Percentiles rank a stretch among this genome's conserved stretches.
Conservation (phyloP, 116 monocot species). For the Iris pallida region DNA sequence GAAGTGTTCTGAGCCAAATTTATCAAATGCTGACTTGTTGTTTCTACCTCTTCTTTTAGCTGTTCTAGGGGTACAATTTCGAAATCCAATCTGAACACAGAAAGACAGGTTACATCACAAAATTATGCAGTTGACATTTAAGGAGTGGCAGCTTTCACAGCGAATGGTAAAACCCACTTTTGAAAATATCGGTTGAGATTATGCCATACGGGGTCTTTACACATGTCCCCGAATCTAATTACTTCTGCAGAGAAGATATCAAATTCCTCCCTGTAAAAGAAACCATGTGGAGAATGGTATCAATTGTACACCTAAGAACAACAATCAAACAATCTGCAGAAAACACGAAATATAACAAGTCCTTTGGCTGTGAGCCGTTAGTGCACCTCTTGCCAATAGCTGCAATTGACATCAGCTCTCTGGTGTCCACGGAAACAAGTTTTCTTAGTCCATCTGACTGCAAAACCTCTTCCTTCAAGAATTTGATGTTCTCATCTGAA, state of each 20-base stretch:
- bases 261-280: conserved; percentile 45
- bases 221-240: conserved; percentile 60
- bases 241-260: conserved; percentile 55
- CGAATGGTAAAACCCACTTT: conserved; percentile 22
- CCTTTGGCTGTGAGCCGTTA: background rate
- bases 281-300: background rate
- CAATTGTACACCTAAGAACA: background rate
- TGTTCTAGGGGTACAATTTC: conserved; percentile 35
- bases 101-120: conserved; percentile 5
- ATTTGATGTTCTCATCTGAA: conserved; percentile 56
- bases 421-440: conserved; percentile 33
- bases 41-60: conserved; percentile 32
- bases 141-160: background rate
- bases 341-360: background rate
- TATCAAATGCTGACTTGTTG: conserved; percentile 37
- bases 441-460: conserved; percentile 51
- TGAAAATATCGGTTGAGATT: conserved; percentile 61
- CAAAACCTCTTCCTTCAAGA: conserved; percentile 50
- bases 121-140: background rate
- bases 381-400: conserved; percentile 59
- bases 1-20: conserved; percentile 52
- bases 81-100: conserved; percentile 31
- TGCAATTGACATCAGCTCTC: conserved; percentile 45
- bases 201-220: conserved; percentile 58
- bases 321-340: background rate